These are phyloP conservation scores for Lotus japonicus DNA, from an alignment of 306 rosid genomes.

Conservation along the genomic window DNA sequence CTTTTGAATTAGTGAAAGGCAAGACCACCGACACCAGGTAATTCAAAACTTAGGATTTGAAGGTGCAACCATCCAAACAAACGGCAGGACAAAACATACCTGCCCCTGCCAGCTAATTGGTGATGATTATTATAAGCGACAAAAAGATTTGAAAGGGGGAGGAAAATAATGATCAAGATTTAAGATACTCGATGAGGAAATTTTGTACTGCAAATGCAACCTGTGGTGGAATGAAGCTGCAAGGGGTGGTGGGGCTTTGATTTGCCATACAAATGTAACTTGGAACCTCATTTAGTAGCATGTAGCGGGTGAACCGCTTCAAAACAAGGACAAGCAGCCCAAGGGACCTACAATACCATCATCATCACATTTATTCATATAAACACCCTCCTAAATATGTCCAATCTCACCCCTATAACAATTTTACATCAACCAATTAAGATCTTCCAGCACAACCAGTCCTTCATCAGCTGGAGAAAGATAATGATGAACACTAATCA, in stretches of 20 bases:
- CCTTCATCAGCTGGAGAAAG: constrained; percentile 4
- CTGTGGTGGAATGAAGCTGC: constrained; percentile 36
- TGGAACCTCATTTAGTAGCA: constrained; percentile 22
- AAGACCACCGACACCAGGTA: constrained; percentile 49
- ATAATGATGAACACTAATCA: background rate
- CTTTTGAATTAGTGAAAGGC: background rate
- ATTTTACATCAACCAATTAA: background rate
- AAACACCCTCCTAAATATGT: constrained; percentile 2
- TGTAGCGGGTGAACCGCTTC: constrained; percentile 32
- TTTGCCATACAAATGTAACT: constrained; percentile 26
- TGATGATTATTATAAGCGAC: constrained; percentile 38
- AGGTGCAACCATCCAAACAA: constrained; percentile 36
- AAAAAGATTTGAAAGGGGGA: constrained; percentile 25
- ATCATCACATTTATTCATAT: background rate
- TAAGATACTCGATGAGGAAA: constrained; percentile 16
- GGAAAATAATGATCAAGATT: background rate
- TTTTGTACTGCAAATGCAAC: constrained; percentile 15
- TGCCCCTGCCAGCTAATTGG: constrained; percentile 76
- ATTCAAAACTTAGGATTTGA: constrained; percentile 33
- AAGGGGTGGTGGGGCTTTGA: constrained; percentile 34
- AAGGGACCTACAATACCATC: constrained; percentile 23
- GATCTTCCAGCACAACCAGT: background rate
- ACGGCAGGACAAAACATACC: constrained; percentile 54
- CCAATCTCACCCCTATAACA: background rate
- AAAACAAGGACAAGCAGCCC: constrained; percentile 22